Conservation (phyloP, 768 basidiomycete genomes). For the Tricholomella constricta region DNA sequence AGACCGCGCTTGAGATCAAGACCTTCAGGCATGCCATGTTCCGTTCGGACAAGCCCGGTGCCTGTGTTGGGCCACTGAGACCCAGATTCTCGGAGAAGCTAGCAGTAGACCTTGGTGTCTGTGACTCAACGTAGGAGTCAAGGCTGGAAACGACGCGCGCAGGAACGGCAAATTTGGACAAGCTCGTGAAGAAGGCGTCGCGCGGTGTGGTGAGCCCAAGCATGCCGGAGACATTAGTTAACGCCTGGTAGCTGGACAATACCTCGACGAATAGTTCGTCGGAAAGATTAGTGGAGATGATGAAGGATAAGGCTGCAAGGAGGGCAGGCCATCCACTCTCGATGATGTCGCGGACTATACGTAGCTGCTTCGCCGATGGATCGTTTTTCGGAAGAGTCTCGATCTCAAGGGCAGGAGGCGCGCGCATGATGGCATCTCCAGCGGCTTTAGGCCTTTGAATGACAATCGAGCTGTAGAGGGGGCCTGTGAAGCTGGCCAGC, state of each 20-base stretch:
- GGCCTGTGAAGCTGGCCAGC: conserved; percentile 70
- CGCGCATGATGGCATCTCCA: conserved; percentile 65
- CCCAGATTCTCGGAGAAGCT: conserved; percentile 72
- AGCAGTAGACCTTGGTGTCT: conserved; percentile 61
- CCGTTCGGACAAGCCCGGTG: conserved; percentile 82
- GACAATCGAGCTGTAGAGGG: conserved; percentile 72
- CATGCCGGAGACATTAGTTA: conserved; percentile 88
- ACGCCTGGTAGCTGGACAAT: conserved; percentile 76
- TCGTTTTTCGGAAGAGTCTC: conserved; percentile 51
- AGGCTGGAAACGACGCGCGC: conserved; percentile 84
- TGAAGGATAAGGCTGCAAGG: conserved; percentile 86
- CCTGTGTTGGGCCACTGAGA: conserved; percentile 48
- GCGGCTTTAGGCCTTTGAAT: conserved; percentile 64
- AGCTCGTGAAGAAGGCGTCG: conserved; percentile 88
- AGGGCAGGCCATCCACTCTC: conserved; percentile 91
- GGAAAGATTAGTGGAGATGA: conserved; percentile 88
- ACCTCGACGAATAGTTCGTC: conserved; percentile 91
- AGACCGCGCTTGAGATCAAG: conserved; percentile 72
- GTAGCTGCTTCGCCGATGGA: conserved; percentile 56
- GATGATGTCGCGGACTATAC: conserved; percentile 74
- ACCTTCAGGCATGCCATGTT: conserved; percentile 92
- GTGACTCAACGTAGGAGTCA: conserved; percentile 53
- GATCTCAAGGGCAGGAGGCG: conserved; percentile 74
- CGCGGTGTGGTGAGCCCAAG: conserved; percentile 85
- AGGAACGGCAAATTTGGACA: conserved; percentile 94